Conservation (phyloP, 2,329 filamentous ascomycete genomes). For the Escovopsis sp. region DNA sequence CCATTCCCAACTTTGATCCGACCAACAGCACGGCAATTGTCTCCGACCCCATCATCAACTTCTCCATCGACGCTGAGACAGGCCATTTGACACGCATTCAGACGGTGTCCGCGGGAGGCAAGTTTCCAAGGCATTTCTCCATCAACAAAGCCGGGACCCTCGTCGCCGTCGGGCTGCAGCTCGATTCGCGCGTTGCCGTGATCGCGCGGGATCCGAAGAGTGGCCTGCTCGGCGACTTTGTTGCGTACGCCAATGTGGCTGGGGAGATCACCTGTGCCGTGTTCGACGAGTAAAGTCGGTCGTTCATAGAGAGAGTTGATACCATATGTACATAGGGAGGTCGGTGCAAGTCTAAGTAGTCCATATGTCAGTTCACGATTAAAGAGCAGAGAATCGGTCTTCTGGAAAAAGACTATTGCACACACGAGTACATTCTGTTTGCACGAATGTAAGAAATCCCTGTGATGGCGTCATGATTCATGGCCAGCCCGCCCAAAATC, state of each 20-base stretch:
- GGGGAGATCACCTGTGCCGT: constrained; percentile 32
- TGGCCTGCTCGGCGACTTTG: constrained; percentile 38
- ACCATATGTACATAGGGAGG: background rate
- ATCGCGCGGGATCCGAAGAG: constrained; percentile 43
- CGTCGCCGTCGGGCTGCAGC: constrained; percentile 52
- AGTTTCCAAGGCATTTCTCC: constrained; percentile 51
- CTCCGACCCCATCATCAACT: constrained; percentile 52
- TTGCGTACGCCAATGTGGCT: constrained; percentile 26
- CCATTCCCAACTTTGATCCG: constrained; percentile 29
- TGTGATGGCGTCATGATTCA: no score
- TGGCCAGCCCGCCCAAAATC: no score
- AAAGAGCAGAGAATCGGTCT: background rate
- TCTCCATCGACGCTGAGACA: constrained; percentile 36
- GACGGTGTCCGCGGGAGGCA: constrained; percentile 48
- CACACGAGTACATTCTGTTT: no score
- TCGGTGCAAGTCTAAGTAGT: background rate
- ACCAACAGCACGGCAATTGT: constrained; percentile 28
- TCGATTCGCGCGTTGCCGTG: constrained; percentile 44
- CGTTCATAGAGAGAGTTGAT: background rate
- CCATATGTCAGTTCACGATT: no score
- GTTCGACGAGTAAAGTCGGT: constrained; percentile 25
- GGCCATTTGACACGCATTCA: constrained; percentile 42
- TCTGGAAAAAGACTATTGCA: background rate
- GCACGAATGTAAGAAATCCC: no score
- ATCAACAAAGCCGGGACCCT: constrained; percentile 49